phyloP scores from a whole-genome alignment of 1,139 yeast genomes.

The Suhomyces bribrorum region DNA sequence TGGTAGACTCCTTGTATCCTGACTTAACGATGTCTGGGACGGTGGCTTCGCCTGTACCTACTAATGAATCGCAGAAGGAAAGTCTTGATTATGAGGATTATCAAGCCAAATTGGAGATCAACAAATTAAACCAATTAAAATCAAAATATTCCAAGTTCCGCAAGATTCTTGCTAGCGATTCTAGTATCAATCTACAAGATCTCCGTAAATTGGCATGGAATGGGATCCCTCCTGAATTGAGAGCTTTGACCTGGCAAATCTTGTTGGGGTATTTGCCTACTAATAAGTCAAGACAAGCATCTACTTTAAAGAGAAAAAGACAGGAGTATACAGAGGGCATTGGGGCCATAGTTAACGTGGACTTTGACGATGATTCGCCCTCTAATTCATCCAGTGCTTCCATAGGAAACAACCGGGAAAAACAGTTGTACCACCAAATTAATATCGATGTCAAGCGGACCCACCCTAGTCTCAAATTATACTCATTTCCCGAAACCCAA shows the following conservation, averaged over 20 bases:
- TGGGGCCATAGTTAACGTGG: conserved; percentile 33
- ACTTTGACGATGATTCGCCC: conserved; percentile 47
- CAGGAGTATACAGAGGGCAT: conserved; percentile 81
- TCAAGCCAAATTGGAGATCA: conserved; percentile 47
- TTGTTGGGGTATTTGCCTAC: conserved; percentile 88
- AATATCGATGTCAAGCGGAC: conserved; percentile 95
- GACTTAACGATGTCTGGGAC: conserved; percentile 31
- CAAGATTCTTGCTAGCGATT: conserved; percentile 57
- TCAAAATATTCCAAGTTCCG: conserved; percentile 69
- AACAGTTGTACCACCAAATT: conserved; percentile 91
- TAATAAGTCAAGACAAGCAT: conserved; percentile 70
- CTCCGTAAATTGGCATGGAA: conserved; percentile 87
- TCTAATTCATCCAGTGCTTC: conserved; percentile 38
- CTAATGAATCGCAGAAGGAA: conserved; percentile 18
- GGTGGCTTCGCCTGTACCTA: conserved; percentile 1
- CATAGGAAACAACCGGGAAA: conserved; percentile 49
- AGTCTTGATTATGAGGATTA: conserved; percentile 32
- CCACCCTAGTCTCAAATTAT: conserved; percentile 78
- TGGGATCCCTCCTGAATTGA: conserved; percentile 80
- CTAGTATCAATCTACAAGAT: conserved; percentile 53
- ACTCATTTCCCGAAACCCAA: conserved; percentile 71
- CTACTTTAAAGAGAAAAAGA: conserved; percentile 75
- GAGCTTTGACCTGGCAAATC: conserved; percentile 89
- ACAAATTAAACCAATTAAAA: conserved; percentile 57
- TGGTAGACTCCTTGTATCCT: conserved; percentile 43